phyloP scores from a whole-genome alignment of 805 yeast species.

The Schwanniomyces occidentalis region DNA sequence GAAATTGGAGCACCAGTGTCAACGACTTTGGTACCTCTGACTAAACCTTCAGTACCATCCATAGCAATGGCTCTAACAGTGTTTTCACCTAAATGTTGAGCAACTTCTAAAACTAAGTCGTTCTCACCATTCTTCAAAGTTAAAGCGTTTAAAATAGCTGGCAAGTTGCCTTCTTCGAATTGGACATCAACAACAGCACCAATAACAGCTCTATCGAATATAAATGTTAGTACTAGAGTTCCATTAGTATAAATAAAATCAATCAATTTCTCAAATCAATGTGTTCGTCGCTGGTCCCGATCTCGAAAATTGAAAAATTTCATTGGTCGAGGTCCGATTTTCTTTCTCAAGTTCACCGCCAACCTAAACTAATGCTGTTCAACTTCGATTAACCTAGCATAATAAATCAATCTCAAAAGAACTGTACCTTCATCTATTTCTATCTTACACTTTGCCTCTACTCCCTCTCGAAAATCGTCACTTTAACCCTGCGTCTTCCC shows the following conservation, averaged over 20 bases:
- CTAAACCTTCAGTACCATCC: constrained; percentile 99
- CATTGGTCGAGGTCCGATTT: constrained; percentile 24
- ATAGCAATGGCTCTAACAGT: constrained; percentile 99
- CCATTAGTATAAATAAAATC: background rate
- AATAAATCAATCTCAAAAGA: no score
- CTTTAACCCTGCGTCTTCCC: no score
- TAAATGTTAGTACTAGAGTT: constrained; percentile 32
- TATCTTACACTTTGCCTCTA: no score
- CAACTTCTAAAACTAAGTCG: constrained; percentile 94
- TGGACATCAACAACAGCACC: constrained; percentile 99
- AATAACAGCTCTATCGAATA: constrained; percentile 74
- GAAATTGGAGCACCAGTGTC: constrained; percentile 99
- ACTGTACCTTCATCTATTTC: no score
- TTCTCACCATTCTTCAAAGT: constrained; percentile 75
- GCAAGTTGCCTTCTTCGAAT: constrained; percentile 95
- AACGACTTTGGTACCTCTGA: constrained; percentile 87
- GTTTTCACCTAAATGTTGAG: constrained; percentile 99
- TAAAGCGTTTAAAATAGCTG: constrained; percentile 96
- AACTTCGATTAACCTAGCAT: no score
- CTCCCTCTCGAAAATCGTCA: no score
- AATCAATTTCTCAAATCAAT: constrained; percentile 1
- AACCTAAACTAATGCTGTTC: no score
- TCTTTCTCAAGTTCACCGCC: no score
- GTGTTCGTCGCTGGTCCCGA: background rate
- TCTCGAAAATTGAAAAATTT: constrained; percentile 20